Evolutionary conservation across 345 rosid genomes (phyloP), one percentile per base, ranked within the genome.

Genomic region (Stellera chamaejasme): DNA sequence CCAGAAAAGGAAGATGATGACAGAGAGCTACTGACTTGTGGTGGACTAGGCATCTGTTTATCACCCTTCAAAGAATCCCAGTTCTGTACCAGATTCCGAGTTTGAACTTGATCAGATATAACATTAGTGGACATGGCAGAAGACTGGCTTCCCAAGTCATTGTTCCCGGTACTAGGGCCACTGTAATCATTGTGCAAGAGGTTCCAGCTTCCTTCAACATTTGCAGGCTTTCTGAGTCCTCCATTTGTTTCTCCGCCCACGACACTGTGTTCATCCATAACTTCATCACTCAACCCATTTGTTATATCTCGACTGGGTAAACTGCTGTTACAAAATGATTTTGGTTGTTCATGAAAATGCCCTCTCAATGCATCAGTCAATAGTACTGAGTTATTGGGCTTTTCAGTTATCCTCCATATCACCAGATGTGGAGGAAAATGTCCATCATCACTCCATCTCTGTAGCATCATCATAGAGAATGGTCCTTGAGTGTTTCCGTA

Each of bases 401-500:
- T 77, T 67, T 80, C 82, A 68, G 71, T 70, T 54, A 42, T 63
- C 70, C 73, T 83, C 99, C 99, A 93, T 57, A 93, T 84, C 72
- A 66, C 79, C 47, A 85, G 71, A 69, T 76, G 69, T 62, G 53
- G 59, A n/a, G 99, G 97, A 49, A 93, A 93, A 70, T 72, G 85
- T 58, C 91, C 85, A 61, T 63, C 67, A 47, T 57, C 51, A 56
- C 76, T 82, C 99, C 99, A 93, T 70, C 76, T 83, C 39, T 84
- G 83, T 59, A 93, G 72, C 67, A 76, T 82, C 64, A 54, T 59
- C 85, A 90, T 60, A 44, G 85, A 26, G 77, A 93, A 93, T 39
- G 99, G 97, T 48, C 99, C 99, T 64, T 87, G 99, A 69, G 69
- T 63, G 71, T 74, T 87, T 64, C 87, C 88, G 55, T 53, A 60